These are phyloP conservation scores for Aspergillus avenaceus DNA, from an alignment of 495 filamentous ascomycete genomes.

Conservation along the genomic window DNA sequence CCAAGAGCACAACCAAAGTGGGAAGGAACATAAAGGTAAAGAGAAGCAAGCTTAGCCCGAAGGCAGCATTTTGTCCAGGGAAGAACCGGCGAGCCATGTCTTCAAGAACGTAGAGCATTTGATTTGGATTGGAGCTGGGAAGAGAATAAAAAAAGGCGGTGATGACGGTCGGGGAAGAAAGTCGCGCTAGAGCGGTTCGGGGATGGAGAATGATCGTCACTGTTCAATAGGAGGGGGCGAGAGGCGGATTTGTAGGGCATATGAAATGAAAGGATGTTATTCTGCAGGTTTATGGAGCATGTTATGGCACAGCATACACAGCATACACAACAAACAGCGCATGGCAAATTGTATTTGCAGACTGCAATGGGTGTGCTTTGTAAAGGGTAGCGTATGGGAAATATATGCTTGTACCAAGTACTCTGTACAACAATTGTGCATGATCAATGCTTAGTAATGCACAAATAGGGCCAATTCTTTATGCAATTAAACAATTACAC, in stretches of 20 bases:
- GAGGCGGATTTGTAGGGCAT: not conserved
- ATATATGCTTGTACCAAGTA: too few species aligned
- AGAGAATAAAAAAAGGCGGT: not conserved
- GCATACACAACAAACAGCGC: too few species aligned
- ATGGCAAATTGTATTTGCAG: too few species aligned
- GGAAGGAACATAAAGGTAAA: slow-evolving; percentile 41
- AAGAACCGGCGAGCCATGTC: slow-evolving; percentile 32
- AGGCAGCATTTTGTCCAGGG: slow-evolving; percentile 25
- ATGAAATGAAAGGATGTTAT: too few species aligned
- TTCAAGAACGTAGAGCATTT: slow-evolving; percentile 14
- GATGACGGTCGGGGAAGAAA: not conserved
- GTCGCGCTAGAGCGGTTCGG: not conserved
- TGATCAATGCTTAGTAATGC: too few species aligned
- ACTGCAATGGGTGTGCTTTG: too few species aligned
- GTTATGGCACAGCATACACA: too few species aligned
- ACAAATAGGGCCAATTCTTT: too few species aligned
- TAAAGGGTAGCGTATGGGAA: too few species aligned
- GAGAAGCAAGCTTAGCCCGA: slow-evolving; percentile 34
- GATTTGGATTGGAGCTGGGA: not conserved
- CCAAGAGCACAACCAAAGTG: slow-evolving; percentile 33
- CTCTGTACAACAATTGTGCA: too few species aligned
- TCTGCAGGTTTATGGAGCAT: too few species aligned
- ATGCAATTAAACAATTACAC: too few species aligned
- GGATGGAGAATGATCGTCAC: not conserved
- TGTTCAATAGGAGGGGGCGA: not conserved